Percentiles rank a stretch among this genome's conserved stretches.
These are phyloP conservation scores for Nadsonia commutata DNA, from an alignment of 1,139 yeast species.

Conservation along the genomic window DNA sequence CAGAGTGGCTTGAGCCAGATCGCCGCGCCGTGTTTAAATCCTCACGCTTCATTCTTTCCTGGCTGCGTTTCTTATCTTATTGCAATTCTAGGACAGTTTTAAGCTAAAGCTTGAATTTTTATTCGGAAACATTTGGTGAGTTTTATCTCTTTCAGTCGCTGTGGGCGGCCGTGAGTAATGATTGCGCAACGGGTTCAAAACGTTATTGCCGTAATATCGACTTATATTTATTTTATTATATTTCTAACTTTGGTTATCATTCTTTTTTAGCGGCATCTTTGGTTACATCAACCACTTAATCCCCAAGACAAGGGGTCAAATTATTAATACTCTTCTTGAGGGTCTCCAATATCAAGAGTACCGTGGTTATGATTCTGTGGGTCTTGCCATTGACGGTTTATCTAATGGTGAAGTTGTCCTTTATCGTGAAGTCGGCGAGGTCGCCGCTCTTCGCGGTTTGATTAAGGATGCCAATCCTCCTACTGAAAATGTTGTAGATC, in stretches of 20 bases:
- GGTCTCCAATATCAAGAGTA: constrained; percentile 90
- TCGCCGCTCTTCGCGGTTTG: constrained; percentile 59
- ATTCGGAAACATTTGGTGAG: no score
- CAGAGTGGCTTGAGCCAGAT: no score
- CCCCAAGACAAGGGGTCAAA: constrained; percentile 84
- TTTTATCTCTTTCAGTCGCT: no score
- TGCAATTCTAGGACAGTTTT: no score
- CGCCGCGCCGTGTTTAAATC: no score
- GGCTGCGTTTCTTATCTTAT: no score
- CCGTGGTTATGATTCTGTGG: constrained; percentile 97
- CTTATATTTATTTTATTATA: no score
- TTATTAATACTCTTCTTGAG: constrained; percentile 73
- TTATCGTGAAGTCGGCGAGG: constrained; percentile 86
- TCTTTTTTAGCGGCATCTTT: constrained; percentile 66
- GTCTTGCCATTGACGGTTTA: constrained; percentile 90
- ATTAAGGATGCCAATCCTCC: constrained; percentile 35
- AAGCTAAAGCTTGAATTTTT: no score
- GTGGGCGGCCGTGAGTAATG: no score
- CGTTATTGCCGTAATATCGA: no score
- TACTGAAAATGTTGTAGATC: constrained; percentile 53
- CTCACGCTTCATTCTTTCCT: no score
- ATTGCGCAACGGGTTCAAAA: no score
- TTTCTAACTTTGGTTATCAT: not conserved
- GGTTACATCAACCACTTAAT: constrained; percentile 95
- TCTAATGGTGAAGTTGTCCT: constrained; percentile 35